These are phyloP conservation scores for Tremella mesenterica DNA, from an alignment of 768 basidiomycete species.

Conservation along the genomic window DNA sequence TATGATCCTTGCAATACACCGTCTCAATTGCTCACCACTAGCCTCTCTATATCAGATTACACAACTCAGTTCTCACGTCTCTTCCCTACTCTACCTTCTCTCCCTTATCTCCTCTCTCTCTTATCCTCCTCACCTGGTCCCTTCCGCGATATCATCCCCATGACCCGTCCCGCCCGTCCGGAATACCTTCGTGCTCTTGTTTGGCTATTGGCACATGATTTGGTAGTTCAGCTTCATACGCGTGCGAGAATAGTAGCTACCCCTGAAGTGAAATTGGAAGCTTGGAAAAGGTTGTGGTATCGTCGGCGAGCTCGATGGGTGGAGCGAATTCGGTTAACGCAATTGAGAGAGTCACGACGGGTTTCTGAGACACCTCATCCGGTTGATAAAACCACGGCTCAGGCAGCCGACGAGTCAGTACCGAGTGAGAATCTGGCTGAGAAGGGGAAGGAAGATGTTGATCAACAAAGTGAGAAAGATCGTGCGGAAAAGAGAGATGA, in stretches of 20 bases:
- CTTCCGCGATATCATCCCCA: slow-evolving; percentile 63
- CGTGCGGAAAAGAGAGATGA: too few species aligned
- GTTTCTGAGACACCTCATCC: too few species aligned
- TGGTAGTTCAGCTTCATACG: slow-evolving; percentile 75
- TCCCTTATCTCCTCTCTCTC: slow-evolving; percentile 58
- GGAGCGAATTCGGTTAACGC: too few species aligned
- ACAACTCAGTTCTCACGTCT: slow-evolving; percentile 6
- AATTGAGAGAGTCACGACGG: too few species aligned
- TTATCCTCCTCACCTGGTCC: slow-evolving; percentile 61
- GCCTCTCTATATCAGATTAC: slow-evolving; percentile 51
- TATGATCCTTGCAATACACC: not conserved
- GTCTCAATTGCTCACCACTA: slow-evolving; percentile 48
- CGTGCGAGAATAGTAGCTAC: slow-evolving; percentile 77
- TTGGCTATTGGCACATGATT: slow-evolving; percentile 83
- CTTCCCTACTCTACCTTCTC: slow-evolving; percentile 21
- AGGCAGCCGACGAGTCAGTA: too few species aligned
- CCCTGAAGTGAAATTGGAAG: slow-evolving; percentile 61
- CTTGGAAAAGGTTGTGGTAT: slow-evolving; percentile 45
- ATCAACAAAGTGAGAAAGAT: too few species aligned
- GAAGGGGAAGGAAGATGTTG: too few species aligned
- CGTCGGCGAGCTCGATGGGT: slow-evolving; percentile 32
- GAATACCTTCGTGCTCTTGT: slow-evolving; percentile 72
- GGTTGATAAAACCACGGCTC: too few species aligned
- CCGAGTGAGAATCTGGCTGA: too few species aligned
- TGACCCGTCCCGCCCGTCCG: slow-evolving; percentile 51